Percentiles rank a stretch among this genome's conserved stretches.
Conservation (phyloP, 83 land plant genomes). For the Picea abies region DNA sequence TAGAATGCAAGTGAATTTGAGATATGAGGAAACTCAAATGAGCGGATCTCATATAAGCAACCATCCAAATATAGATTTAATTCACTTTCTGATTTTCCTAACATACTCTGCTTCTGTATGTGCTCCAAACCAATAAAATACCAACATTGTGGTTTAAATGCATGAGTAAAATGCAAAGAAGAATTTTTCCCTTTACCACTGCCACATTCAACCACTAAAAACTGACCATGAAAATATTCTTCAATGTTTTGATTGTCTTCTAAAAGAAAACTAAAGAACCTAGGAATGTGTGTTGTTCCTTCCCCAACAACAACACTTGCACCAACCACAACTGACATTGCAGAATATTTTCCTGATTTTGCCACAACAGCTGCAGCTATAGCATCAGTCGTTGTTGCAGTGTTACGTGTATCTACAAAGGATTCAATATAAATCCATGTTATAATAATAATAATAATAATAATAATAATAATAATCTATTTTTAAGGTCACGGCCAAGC, state of each 20-base stretch:
- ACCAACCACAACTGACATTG: constrained; percentile 96
- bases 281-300: constrained; percentile 98
- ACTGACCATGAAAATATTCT: constrained; percentile 98
- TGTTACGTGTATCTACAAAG: constrained; percentile 85
- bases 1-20: no score
- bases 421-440: constrained; percentile 98
- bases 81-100: constrained; percentile 96
- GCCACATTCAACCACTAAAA: constrained; percentile 91
- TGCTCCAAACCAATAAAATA: constrained; percentile 98
- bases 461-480: no score
- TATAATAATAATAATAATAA: no score
- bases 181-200: constrained; percentile 87
- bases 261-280: constrained; percentile 93
- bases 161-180: constrained; percentile 93
- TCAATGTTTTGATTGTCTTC: constrained; percentile 94
- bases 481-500: no score
- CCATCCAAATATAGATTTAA: constrained; percentile 81
- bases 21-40: no score
- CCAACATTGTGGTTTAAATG: constrained; percentile 95
- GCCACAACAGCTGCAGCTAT: constrained; percentile 95
- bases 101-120: constrained; percentile 31
- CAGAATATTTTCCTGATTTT: constrained; percentile 86
- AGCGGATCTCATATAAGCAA: constrained; percentile 7
- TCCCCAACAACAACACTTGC: constrained; percentile 98
- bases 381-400: constrained; percentile 92